Evolutionary conservation across 2,329 filamentous ascomycete genomes (phyloP), one percentile per base, ranked within the genome.

Genomic region (Cadophora sp.): DNA sequence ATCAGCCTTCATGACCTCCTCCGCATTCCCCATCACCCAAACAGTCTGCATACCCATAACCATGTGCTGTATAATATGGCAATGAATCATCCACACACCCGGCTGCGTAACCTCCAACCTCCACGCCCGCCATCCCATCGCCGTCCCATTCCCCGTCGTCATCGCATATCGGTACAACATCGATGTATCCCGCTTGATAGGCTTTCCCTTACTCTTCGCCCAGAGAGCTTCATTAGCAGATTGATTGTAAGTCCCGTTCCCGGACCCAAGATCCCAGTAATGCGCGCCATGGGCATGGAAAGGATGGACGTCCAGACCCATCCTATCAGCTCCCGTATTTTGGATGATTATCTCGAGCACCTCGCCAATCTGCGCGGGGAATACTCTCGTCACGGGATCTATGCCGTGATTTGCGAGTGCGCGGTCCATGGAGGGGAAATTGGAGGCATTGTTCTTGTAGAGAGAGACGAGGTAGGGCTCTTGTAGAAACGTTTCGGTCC

Each of bases 81-180:
- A 66, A 47, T 84, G 83, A 43, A 84, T 72, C 82, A 84, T 82
- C 81, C 81, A 84, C 9, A 81, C 80, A 0, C 83, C 83, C 0
- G 83, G 76, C 65, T 83, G 77, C 9, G 77, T 79, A 13, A 85
- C 81, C 9, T 80, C 73, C 0, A 85, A 66, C 36, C 84, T 77
- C 84, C 83, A 85, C 11, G 79, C 83, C 16, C 84, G 74, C 84
- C 84, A 87, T 0, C 83, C 82, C 1, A 76, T 73, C 1, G 73
- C 76, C 6, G 75, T 73, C 11, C 77, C 75, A 5, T 78, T 74
- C 2, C 66, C 66, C 0, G 78, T 79, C 14, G 76, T 77, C 0
- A 68, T 64, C 1, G 69, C 73, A 68, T 85, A 86, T 3, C 80
- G 70, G 68, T 84, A 84, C 5, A 85, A 74, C 58, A 82, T 79